Conservation (phyloP, 1,284 basidiomycete genomes). For the Tylopilus sp. region DNA sequence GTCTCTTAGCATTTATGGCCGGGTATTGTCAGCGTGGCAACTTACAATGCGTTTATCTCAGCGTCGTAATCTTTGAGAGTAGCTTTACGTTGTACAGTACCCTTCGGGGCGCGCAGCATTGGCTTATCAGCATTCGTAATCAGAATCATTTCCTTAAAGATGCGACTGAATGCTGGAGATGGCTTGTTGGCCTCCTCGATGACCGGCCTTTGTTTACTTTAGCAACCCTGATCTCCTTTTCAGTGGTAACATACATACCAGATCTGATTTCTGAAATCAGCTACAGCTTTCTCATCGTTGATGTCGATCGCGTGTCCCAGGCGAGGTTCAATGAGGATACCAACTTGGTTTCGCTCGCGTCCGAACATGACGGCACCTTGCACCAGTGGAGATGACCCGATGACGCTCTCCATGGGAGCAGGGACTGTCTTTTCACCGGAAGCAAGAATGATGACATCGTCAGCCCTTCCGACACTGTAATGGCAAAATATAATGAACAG, state of each 20-base stretch:
- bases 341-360: slow-evolving; percentile 48
- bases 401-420: slow-evolving; percentile 42
- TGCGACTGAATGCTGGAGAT: slow-evolving; percentile 41
- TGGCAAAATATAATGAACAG: neutral
- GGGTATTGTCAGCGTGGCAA: neutral
- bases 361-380: slow-evolving; percentile 54
- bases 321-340: slow-evolving; percentile 52
- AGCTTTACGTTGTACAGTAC: slow-evolving; percentile 35
- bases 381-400: slow-evolving; percentile 15
- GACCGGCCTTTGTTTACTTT: slow-evolving; percentile 25
- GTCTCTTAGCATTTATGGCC: neutral
- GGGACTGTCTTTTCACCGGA: slow-evolving; percentile 48
- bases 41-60: slow-evolving; percentile 42
- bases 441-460: slow-evolving; percentile 42
- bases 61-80: slow-evolving; percentile 32
- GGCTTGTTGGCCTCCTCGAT: slow-evolving; percentile 41
- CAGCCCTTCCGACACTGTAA: slow-evolving; percentile 34
- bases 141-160: slow-evolving; percentile 44
- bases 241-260: slow-evolving; percentile 44
- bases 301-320: slow-evolving; percentile 36
- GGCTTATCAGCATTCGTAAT: slow-evolving; percentile 31
- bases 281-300: slow-evolving; percentile 38
- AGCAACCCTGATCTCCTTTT: neutral
- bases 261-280: slow-evolving; percentile 45
- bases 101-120: slow-evolving; percentile 35